Evolutionary conservation across 176 grass and related monocot species (phyloP).

Genomic region (Miscanthus lutarioriparius): DNA sequence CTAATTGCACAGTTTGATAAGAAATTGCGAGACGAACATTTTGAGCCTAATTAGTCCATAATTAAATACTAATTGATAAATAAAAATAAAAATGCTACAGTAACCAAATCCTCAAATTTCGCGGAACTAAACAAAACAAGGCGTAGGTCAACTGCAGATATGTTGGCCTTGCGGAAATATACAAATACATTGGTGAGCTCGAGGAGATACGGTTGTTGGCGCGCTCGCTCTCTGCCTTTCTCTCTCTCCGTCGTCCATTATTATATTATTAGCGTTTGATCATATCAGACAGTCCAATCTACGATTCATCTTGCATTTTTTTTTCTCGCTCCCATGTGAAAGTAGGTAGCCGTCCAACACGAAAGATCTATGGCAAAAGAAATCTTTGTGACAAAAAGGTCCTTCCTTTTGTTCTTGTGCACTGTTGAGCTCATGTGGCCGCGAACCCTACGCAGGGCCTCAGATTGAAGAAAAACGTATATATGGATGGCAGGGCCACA

Average conservation of each 20-base stretch:
- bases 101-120: no score
- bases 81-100: no score
- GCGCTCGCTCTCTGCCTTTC: not conserved
- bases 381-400: constrained; percentile 10
- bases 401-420: constrained; percentile 26
- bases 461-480: no score
- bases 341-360: constrained; percentile 10
- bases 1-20: no score
- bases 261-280: no score
- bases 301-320: not conserved
- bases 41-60: no score
- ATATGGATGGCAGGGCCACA: no score
- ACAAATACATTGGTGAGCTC: not conserved
- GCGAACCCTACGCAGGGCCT: not conserved
- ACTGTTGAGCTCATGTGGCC: constrained; percentile 20
- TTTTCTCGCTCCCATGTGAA: constrained; percentile 29
- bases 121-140: no score
- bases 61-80: no score
- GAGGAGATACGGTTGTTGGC: constrained; percentile 38
- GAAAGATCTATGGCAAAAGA: constrained; percentile 19
- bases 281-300: not conserved
- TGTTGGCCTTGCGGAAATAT: no score
- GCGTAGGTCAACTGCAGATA: no score
- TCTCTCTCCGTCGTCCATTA: not conserved
- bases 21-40: no score